Evolutionary conservation across 2,329 filamentous ascomycete genomes (phyloP).

Genomic region (Domatiomyces catenatus): DNA sequence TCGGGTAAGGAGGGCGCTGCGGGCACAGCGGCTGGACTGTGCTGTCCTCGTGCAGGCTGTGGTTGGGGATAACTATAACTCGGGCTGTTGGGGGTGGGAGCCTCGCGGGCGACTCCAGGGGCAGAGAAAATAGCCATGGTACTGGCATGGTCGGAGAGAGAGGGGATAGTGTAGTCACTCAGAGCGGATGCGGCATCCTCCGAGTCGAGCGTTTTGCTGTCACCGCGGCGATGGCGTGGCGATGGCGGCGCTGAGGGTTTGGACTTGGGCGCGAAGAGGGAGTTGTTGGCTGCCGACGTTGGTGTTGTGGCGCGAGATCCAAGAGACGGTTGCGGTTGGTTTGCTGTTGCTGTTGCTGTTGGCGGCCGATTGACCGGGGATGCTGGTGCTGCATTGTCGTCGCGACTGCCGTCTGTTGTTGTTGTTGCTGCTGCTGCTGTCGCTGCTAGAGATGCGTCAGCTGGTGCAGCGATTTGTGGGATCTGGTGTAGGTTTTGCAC

Average conservation of each 20-base stretch:
- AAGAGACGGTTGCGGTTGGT: not conserved
- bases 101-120: slow-evolving; percentile 6
- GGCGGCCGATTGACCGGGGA: too few relatives aligned
- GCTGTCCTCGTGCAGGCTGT: not conserved
- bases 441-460: too few relatives aligned
- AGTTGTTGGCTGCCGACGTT: not conserved
- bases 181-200: slow-evolving; percentile 11
- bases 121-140: slow-evolving; percentile 14
- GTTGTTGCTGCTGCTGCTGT: not conserved
- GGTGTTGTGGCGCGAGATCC: not conserved
- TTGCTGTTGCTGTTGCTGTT: not conserved
- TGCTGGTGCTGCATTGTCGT: not conserved
- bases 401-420: not conserved
- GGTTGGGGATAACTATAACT: not conserved
- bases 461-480: not conserved
- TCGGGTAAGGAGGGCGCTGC: not conserved
- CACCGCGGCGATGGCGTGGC: slow-evolving; percentile 6
- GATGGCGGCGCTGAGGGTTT: slow-evolving; percentile 5
- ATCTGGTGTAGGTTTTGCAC: not conserved
- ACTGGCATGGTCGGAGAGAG: slow-evolving; percentile 10
- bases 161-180: slow-evolving; percentile 1
- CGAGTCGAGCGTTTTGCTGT: slow-evolving; percentile 7
- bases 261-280: slow-evolving; percentile 12
- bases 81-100: not conserved
- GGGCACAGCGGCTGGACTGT: not conserved